Evolutionary conservation across 176 grass and related monocot genomes (phyloP).

Genomic region (Poa pratensis): DNA sequence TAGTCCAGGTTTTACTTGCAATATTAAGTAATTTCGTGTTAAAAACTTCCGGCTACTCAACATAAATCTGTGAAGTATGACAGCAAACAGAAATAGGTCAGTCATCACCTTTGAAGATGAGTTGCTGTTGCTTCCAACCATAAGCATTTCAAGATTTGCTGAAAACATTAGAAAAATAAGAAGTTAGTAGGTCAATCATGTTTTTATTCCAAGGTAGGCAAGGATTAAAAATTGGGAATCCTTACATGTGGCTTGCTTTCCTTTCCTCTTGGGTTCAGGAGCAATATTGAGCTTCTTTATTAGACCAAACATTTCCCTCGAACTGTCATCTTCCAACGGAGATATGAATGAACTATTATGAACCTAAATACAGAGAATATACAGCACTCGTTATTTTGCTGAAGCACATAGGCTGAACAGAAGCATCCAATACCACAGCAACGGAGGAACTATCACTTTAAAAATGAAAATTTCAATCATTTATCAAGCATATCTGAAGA

Average conservation of each 20-base stretch:
- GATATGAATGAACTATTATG: slow-evolving; percentile 56
- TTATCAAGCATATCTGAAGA: slow-evolving; percentile 27
- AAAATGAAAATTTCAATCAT: background rate
- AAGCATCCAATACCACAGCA: background rate
- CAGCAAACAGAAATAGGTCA: background rate
- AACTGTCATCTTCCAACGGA: slow-evolving; percentile 73
- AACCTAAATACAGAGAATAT: slow-evolving; percentile 42
- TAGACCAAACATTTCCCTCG: slow-evolving; percentile 91
- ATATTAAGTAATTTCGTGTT: background rate
- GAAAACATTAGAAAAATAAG: slow-evolving; percentile 27
- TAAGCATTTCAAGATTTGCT: slow-evolving; percentile 77
- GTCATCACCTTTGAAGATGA: slow-evolving; percentile 72
- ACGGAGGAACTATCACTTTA: background rate
- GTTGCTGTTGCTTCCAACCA: slow-evolving; percentile 52
- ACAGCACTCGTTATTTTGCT: slow-evolving; percentile 11
- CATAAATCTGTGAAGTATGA: background rate
- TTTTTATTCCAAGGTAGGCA: background rate
- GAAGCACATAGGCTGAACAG: slow-evolving; percentile 17
- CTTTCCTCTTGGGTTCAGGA: slow-evolving; percentile 75
- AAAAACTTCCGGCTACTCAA: background rate
- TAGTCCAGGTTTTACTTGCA: slow-evolving; percentile 4
- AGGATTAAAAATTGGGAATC: slow-evolving; percentile 25
- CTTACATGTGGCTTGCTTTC: slow-evolving; percentile 67
- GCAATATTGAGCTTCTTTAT: slow-evolving; percentile 96
- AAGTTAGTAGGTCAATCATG: slow-evolving; percentile 32